Conservation (phyloP, 352 stramenopile species). For the Globisporangium radiosum region DNA sequence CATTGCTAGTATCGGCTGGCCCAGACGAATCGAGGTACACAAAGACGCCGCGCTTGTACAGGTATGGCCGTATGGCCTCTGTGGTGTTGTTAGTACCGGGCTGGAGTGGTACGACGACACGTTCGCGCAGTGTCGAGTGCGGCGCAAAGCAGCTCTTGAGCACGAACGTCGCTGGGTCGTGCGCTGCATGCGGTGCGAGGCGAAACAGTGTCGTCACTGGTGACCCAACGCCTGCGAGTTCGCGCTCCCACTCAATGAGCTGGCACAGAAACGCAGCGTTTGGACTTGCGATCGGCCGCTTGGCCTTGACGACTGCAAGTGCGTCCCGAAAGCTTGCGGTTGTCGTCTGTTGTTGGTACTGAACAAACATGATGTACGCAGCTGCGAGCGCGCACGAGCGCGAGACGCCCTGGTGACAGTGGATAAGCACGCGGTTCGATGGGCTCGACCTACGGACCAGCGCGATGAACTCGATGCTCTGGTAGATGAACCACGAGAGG, state of each 20-base stretch:
- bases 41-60: constrained; percentile 41
- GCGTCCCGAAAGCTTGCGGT: constrained; percentile 14
- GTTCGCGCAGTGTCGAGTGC: constrained; percentile 7
- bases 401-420: constrained; percentile 72
- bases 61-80: background rate
- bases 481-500: constrained; percentile 47
- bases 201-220: constrained; percentile 28
- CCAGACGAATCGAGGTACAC: constrained; percentile 20
- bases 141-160: constrained; percentile 38
- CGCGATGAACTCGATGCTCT: constrained; percentile 39
- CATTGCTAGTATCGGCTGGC: background rate
- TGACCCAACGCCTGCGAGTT: constrained; percentile 14
- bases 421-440: constrained; percentile 31
- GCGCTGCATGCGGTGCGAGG: constrained; percentile 33
- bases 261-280: constrained; percentile 66
- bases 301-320: constrained; percentile 29
- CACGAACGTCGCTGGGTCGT: constrained; percentile 37
- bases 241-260: constrained; percentile 56
- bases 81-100: background rate
- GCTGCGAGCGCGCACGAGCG: constrained; percentile 60
- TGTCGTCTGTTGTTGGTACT: constrained; percentile 20
- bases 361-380: constrained; percentile 48
- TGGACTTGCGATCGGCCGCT: constrained; percentile 46
- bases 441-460: constrained; percentile 8
- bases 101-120: background rate